Evolutionary conservation across 352 stramenopile genomes (phyloP), one percentile per base, ranked within the genome.

Genomic region (Globisporangium paroecandrum): DNA sequence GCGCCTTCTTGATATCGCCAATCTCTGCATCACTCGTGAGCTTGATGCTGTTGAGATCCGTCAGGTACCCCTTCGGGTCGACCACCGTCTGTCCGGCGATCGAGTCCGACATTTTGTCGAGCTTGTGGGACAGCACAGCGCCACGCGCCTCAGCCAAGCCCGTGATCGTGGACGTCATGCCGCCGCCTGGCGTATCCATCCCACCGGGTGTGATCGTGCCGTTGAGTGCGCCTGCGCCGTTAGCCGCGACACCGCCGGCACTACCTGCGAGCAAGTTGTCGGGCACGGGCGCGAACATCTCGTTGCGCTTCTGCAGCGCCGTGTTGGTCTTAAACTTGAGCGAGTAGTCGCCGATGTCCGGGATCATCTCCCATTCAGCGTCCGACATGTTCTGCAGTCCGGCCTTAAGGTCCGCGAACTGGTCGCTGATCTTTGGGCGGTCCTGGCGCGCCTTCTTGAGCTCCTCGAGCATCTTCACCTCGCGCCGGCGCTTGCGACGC

Each of bases 11-110:
- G 53, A 99, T 98, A 78, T 99, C 98, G 25, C 95, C 97, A 47
- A 99, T 96, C 76, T 99, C 94, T 0, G 95, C 91, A 63, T 98
- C 92, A 29, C 86, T 94, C 38, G 86, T 93, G 54, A 99, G 89
- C 69, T 98, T 98, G 49, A 98, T 66, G 63, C 80, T 98, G 70
- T 98, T 98, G 43, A 99, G 80, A 69, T 97, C 93, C 3, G 97
- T 99, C n/a, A 99, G 72, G 77, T 99, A 99, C 10, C 98, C 97
- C 73, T 98, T 97, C 0, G 97, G 95, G 77, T 99, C 97, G 27
- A 99, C 93, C 36, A 98, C 95, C 0, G 96, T 99, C 83, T 99
- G 95, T 2, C 97, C 97, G 25, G 76, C 90, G 22, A 99, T 90
- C 51, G 89, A 98, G 79, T 99, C 97, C 64, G 85, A 98, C 93